Evolutionary conservation across 139 green algal genomes (phyloP).

Genomic region (Micractinium sp.): DNA sequence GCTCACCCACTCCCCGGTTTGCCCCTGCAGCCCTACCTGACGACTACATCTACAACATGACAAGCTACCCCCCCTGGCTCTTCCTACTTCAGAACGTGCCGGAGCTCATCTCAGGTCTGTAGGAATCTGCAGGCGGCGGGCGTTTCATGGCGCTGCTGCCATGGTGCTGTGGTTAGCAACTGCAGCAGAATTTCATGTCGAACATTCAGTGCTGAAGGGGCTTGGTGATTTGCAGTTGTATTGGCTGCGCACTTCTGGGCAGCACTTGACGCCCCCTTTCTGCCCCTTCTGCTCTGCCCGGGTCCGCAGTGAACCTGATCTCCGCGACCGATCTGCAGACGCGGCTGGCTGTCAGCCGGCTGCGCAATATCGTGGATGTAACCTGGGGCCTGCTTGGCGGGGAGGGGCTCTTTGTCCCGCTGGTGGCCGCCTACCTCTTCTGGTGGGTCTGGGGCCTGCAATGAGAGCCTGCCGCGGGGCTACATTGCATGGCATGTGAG

Average conservation of each 20-base stretch:
- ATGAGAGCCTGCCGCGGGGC: no score
- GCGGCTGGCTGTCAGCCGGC: background rate
- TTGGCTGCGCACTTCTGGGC: no score
- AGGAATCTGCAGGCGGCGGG: background rate
- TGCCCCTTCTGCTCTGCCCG: no score
- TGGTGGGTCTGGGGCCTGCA: background rate
- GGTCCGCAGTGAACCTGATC: background rate
- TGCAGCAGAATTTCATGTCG: no score
- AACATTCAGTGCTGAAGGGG: no score
- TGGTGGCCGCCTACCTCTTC: slow-evolving; percentile 4
- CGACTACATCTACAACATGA: background rate
- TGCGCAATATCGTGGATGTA: background rate
- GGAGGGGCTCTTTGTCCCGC: background rate
- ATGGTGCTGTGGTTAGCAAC: no score
- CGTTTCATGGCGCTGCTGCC: no score
- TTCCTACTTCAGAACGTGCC: background rate
- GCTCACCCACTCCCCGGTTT: background rate
- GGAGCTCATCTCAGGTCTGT: background rate
- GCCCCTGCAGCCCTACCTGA: background rate
- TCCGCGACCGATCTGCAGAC: background rate
- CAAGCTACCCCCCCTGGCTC: background rate
- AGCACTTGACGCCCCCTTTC: no score
- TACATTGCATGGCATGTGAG: background rate
- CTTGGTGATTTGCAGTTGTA: no score
- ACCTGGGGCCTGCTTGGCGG: slow-evolving; percentile 11